Evolutionary conservation across 495 filamentous ascomycete genomes (phyloP).

Genomic region (Friedmanniomyces simplex): DNA sequence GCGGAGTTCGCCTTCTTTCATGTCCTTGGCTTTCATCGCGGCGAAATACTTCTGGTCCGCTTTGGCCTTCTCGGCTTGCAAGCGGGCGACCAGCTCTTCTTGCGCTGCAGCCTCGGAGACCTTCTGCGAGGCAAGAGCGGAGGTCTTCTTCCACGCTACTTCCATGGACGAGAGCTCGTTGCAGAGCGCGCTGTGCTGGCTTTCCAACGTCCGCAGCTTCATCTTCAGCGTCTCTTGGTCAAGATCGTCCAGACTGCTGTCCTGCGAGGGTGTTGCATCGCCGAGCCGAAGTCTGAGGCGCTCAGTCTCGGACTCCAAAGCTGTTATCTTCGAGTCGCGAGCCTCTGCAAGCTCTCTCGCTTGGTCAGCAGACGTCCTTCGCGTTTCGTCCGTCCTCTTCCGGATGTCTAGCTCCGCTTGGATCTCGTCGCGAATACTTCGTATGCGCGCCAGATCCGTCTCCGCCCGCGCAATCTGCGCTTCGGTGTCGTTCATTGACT

Average conservation of each 20-base stretch:
- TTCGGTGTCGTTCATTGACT: conserved; percentile 61
- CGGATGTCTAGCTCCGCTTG: conserved; percentile 70
- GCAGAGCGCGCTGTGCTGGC: conserved; percentile 70
- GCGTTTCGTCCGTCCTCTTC: conserved; percentile 67
- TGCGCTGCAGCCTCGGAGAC: conserved; percentile 59
- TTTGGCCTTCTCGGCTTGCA: conserved; percentile 82
- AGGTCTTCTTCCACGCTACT: conserved; percentile 75
- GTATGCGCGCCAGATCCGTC: conserved; percentile 72
- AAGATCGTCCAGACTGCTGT: conserved; percentile 40
- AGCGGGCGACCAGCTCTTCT: conserved; percentile 66
- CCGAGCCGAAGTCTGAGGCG: conserved; percentile 50
- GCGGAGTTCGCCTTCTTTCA: conserved; percentile 63
- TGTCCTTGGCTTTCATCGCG: conserved; percentile 86
- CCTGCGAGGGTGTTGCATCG: conserved; percentile 35
- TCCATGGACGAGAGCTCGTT: conserved; percentile 80
- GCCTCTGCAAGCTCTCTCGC: conserved; percentile 69
- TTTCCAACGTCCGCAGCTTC: conserved; percentile 62
- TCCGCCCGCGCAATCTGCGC: conserved; percentile 70
- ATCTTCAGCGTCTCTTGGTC: conserved; percentile 57
- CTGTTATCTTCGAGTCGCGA: conserved; percentile 60
- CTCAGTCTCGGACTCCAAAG: conserved; percentile 72
- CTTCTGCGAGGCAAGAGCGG: conserved; percentile 73
- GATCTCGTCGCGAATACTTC: conserved; percentile 72
- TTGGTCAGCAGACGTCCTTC: conserved; percentile 54
- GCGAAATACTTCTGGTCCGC: conserved; percentile 97